phyloP scores from a whole-genome alignment of 768 basidiomycete genomes.

The Agaricus bisporus region DNA sequence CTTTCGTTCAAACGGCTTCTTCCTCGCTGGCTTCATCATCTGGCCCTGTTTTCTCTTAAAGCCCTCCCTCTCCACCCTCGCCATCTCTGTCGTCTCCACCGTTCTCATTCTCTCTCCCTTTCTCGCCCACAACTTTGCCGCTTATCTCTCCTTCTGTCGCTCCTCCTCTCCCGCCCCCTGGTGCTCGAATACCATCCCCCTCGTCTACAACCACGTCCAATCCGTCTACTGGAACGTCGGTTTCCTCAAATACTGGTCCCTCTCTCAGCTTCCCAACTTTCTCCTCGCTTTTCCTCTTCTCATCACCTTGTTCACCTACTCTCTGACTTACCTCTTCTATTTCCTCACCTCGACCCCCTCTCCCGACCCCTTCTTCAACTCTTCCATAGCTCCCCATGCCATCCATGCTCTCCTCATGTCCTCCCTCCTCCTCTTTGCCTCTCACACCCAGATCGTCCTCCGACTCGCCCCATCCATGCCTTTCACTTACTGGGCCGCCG shows the following conservation, averaged over 20 bases:
- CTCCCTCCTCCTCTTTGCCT: constrained; percentile 64
- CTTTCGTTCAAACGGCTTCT: constrained; percentile 76
- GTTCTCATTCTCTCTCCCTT: constrained; percentile 59
- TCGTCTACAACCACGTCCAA: constrained; percentile 81
- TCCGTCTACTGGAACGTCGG: constrained; percentile 82
- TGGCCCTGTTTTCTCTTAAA: constrained; percentile 56
- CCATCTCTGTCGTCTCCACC: constrained; percentile 20
- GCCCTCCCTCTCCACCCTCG: constrained; percentile 5
- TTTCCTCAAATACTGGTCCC: constrained; percentile 82
- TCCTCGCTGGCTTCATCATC: constrained; percentile 70
- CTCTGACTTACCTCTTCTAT: constrained; percentile 24
- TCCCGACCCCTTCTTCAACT: constrained; percentile 5
- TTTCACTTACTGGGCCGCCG: constrained; percentile 81
- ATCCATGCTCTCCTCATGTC: constrained; percentile 64
- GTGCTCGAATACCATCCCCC: constrained; percentile 59
- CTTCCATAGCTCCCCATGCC: constrained; percentile 59
- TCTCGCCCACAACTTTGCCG: constrained; percentile 59
- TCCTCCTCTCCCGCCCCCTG: constrained; percentile 34
- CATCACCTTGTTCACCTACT: constrained; percentile 38
- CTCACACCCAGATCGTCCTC: constrained; percentile 85
- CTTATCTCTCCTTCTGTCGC: constrained; percentile 64
- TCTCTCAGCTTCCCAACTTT: constrained; percentile 83
- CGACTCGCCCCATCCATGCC: constrained; percentile 76
- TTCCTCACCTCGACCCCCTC: constrained; percentile 1
- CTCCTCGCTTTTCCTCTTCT: constrained; percentile 72